Evolutionary conservation across 2,329 filamentous ascomycete genomes (phyloP), one percentile per base, ranked within the genome.

Genomic region (Bipolaris cookei): DNA sequence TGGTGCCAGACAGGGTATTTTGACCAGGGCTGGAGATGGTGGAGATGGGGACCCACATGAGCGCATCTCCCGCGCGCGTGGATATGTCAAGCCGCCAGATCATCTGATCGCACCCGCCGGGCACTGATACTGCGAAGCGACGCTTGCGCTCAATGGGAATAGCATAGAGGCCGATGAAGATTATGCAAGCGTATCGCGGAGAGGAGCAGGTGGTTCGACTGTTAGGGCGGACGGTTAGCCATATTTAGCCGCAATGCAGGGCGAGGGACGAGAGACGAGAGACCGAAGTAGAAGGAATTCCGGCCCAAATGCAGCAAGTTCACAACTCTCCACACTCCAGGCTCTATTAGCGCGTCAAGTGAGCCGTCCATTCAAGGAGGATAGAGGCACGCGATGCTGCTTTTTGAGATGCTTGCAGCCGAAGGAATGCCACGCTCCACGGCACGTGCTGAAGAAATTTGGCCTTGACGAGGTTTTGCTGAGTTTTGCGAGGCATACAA

Each of bases 231-330:
- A 47, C 47, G 41, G 63, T 64, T 70, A 69, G 60, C 62, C 62
- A 53, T 51, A 66, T 70, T 65, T 60, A 65, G 64, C 60, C 61
- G 59, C 35, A 21, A 48, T 47, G 48, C 48, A 58, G 53, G 59
- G 51, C 48, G 37, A 47, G 18, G 23, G 23, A 55, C 44, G 55
- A 57, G 57, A 32, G 30, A 45, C 54, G 39, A 23, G 21, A 25
- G 39, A 25, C 28, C 28, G 45, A 69, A 64, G 28, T 58, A 63
- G 66, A 68, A 69, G 67, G 61, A 65, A 57, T 39, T 41, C 48
- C 51, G 54, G 34, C 28, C 41, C 10, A 32, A 20, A 56, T 41
- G 16, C 53, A 44, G 51, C 38, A 32, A 48, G 7, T 25, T 49
- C 35, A 34, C 18, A 54, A n/a, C 34, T 46, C 11, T 46, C 34